These are phyloP conservation scores for Ascochyta lentis DNA, from an alignment of 2,329 filamentous ascomycete species.

Conservation along the genomic window DNA sequence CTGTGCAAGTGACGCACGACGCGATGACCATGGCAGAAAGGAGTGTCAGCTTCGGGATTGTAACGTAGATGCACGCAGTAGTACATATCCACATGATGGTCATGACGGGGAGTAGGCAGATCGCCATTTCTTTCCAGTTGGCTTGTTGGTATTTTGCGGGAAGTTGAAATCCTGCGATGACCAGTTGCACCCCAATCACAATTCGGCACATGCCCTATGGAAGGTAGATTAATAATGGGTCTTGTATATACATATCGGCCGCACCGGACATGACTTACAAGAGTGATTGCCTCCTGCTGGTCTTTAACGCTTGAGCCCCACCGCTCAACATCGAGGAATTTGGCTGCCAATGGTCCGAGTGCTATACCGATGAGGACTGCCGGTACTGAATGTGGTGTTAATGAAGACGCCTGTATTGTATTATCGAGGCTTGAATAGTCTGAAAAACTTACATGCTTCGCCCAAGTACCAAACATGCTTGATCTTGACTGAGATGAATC, in stretches of 20 bases:
- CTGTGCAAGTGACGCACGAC: slow-evolving; percentile 67
- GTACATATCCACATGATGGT: slow-evolving; percentile 68
- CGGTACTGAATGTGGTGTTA: slow-evolving; percentile 14
- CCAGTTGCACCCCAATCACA: slow-evolving; percentile 68
- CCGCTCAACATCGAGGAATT: slow-evolving; percentile 56
- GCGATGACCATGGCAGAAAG: slow-evolving; percentile 61
- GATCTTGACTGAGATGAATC: slow-evolving; percentile 60
- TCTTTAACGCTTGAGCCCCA: slow-evolving; percentile 47
- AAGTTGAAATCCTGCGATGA: slow-evolving; percentile 68
- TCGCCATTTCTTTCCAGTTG: slow-evolving; percentile 61
- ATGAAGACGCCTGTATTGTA: no score
- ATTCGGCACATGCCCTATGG: slow-evolving; percentile 60
- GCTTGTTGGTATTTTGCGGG: slow-evolving; percentile 62
- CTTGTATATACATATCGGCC: no score
- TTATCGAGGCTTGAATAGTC: no score
- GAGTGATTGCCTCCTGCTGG: slow-evolving; percentile 50
- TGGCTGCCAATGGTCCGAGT: slow-evolving; percentile 62
- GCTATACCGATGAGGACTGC: slow-evolving; percentile 62
- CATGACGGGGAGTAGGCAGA: slow-evolving; percentile 67
- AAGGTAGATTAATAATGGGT: background rate
- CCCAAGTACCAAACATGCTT: slow-evolving; percentile 63
- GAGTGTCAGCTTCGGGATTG: slow-evolving; percentile 62
- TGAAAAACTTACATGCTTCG: slow-evolving; percentile 49
- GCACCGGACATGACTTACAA: slow-evolving; percentile 38
- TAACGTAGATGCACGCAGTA: slow-evolving; percentile 62